Evolutionary conservation across 495 filamentous ascomycete species (phyloP), one percentile per base, ranked within the genome.

Genomic region (Xylaria flabelliformis): DNA sequence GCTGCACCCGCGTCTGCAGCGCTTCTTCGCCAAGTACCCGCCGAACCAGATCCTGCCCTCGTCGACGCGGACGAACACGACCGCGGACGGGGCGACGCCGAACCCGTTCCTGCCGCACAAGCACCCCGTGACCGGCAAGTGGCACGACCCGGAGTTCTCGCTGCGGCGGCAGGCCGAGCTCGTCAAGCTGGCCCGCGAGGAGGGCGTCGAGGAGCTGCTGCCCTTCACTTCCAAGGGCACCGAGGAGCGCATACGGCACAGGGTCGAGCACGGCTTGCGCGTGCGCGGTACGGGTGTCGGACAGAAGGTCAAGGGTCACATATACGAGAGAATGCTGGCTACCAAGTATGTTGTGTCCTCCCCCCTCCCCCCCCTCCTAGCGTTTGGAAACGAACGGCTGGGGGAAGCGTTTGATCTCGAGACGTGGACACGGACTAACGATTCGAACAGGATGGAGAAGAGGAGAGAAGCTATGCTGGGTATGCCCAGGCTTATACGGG

Each of bases 271-370:
- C 67, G 94, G 94, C 41, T 79, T 97, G 75, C 84, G 89, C 56
- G 90, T 97, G 73, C 96, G 92, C 88, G 93, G 94, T 74, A 97
- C 96, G 21, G 93, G 95, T 85, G 88, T 93, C 72, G 94, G 94
- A n/a, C 88, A 97, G 85, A 90, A 88, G 80, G 94, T 97, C 74
- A 98, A 97, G 90, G 96, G 96, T 77, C 93, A 98, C 83, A 87
- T 88, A 79, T 93, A 93, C 90, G 96, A 99, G 87, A 89, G 96
- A 81, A 93, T 90, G 73, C 83, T 97, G 86, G 91, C 92, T 83
- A 84, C 86, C 61, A 89, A 89, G 88, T 89, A 88, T 67, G 89
- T 88, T 71, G n/a, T n/a, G n/a, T 51, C 48, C 48, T n/a, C 17
- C 44, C n/a, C n/a, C n/a, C n/a, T n/a, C n/a, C n/a, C n/a, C n/a